These are phyloP conservation scores for Fusarium stilboides DNA, from an alignment of 2,329 filamentous ascomycete genomes.

Conservation along the genomic window DNA sequence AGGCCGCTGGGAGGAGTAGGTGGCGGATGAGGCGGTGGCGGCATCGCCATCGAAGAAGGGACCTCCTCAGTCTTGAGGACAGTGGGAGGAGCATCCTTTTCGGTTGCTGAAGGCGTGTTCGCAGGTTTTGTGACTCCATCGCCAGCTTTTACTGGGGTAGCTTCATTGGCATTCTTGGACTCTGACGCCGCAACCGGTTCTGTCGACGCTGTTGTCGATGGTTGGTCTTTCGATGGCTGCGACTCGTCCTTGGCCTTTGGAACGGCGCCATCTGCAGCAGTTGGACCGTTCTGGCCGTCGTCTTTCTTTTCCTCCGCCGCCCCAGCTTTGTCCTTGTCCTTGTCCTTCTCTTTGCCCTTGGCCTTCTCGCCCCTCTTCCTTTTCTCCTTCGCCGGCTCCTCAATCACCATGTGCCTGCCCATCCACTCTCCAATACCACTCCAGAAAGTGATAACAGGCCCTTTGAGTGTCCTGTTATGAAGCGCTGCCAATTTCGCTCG, in stretches of 20 bases:
- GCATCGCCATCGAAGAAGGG: constrained; percentile 38
- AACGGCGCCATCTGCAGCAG: constrained; percentile 4
- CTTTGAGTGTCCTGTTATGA: constrained; percentile 87
- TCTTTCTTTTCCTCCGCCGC: constrained; percentile 24
- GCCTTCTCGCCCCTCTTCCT: constrained; percentile 59
- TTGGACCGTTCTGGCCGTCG: constrained; percentile 7
- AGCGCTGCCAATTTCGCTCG: constrained; percentile 87
- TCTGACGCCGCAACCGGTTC: not conserved
- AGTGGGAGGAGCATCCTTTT: not conserved
- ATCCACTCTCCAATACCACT: constrained; percentile 91
- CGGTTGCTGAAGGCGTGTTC: constrained; percentile 5
- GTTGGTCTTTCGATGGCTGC: constrained; percentile 16
- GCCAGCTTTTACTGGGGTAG: constrained; percentile 12
- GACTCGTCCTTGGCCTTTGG: constrained; percentile 23
- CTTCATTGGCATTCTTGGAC: constrained; percentile 7
- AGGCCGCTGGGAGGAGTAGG: constrained; percentile 40
- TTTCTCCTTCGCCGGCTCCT: constrained; percentile 74
- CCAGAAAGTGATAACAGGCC: constrained; percentile 92
- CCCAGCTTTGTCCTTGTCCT: constrained; percentile 40
- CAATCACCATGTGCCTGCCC: constrained; percentile 75
- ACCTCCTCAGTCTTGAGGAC: constrained; percentile 30
- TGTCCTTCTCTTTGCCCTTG: constrained; percentile 46
- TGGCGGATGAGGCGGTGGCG: constrained; percentile 43
- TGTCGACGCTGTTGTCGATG: constrained; percentile 12
- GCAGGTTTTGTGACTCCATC: constrained; percentile 15